Evolutionary conservation across 768 basidiomycete species (phyloP).

Genomic region (Cystoderma amianthinum): DNA sequence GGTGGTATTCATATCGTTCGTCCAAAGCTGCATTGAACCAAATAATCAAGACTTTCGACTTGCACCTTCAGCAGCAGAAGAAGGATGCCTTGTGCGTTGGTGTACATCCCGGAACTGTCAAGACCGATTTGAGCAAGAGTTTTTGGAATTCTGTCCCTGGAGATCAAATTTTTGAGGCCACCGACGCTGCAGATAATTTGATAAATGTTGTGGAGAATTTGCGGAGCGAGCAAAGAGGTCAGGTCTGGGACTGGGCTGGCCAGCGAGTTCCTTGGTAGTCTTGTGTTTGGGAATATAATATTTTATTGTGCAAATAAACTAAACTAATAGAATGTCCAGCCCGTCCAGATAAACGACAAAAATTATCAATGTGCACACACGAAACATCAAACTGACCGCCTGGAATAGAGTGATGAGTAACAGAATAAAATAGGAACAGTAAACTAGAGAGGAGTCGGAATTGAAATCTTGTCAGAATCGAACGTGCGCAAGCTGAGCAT

Average conservation of each 20-base stretch:
- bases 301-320: too few relatives aligned
- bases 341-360: too few relatives aligned
- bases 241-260: constrained; percentile 53
- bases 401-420: too few relatives aligned
- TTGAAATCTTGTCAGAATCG: too few relatives aligned
- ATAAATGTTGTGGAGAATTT: constrained; percentile 37
- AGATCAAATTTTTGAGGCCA: constrained; percentile 39
- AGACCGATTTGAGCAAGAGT: constrained; percentile 48
- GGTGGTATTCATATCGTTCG: constrained; percentile 58
- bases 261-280: constrained; percentile 29
- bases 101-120: constrained; percentile 55
- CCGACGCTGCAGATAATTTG: constrained; percentile 39
- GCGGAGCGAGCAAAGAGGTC: constrained; percentile 33
- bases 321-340: too few relatives aligned
- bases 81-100: constrained; percentile 44
- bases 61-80: constrained; percentile 41
- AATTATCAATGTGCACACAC: too few relatives aligned
- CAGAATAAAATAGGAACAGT: too few relatives aligned
- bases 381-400: too few relatives aligned
- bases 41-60: constrained; percentile 53
- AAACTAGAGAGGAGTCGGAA: too few relatives aligned
- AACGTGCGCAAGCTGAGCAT: too few relatives aligned
- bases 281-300: too few relatives aligned
- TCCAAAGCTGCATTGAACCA: constrained; percentile 62
- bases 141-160: constrained; percentile 38